phyloP scores from a whole-genome alignment of 192 early-diverging fungal genomes.

The Allomyces macrogynus region DNA sequence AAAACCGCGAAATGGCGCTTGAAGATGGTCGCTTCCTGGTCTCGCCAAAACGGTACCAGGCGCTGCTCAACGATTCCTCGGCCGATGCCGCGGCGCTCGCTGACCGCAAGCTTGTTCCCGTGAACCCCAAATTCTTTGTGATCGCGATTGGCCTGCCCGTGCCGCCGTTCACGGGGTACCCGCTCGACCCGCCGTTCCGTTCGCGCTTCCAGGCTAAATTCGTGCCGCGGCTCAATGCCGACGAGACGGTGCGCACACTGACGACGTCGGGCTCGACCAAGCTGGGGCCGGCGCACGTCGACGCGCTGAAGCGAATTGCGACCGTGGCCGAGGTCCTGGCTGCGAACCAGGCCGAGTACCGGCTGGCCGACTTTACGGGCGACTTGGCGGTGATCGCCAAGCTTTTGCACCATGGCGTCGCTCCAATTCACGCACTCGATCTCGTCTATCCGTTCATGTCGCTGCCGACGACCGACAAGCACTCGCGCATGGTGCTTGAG shows the following conservation, averaged over 20 bases:
- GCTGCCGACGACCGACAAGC: background rate
- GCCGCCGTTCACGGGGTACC: constrained; percentile 42
- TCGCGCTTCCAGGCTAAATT: constrained; percentile 57
- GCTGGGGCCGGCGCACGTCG: constrained; percentile 38
- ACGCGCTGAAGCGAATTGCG: constrained; percentile 19
- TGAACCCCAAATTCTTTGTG: constrained; percentile 43
- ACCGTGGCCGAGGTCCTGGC: constrained; percentile 59
- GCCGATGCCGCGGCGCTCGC: constrained; percentile 22
- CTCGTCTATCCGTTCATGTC: background rate
- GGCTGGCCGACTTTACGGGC: constrained; percentile 37
- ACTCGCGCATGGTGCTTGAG: background rate
- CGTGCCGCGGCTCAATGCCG: constrained; percentile 27
- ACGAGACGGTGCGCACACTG: constrained; percentile 44
- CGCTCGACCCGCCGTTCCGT: constrained; percentile 59
- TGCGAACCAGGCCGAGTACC: constrained; percentile 48
- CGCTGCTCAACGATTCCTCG: constrained; percentile 21
- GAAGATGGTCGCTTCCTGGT: constrained; percentile 64
- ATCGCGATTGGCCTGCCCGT: constrained; percentile 56
- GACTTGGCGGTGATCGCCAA: constrained; percentile 13
- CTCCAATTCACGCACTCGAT: background rate
- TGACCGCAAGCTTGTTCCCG: constrained; percentile 40
- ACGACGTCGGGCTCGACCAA: constrained; percentile 55
- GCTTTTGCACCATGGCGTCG: background rate
- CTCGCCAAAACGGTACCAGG: constrained; percentile 44
- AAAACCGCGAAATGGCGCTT: constrained; percentile 66